Percentiles rank a stretch among this genome's conserved stretches.
phyloP scores from a whole-genome alignment of 106 monocot genomes.

The Cymbidium sinense region DNA sequence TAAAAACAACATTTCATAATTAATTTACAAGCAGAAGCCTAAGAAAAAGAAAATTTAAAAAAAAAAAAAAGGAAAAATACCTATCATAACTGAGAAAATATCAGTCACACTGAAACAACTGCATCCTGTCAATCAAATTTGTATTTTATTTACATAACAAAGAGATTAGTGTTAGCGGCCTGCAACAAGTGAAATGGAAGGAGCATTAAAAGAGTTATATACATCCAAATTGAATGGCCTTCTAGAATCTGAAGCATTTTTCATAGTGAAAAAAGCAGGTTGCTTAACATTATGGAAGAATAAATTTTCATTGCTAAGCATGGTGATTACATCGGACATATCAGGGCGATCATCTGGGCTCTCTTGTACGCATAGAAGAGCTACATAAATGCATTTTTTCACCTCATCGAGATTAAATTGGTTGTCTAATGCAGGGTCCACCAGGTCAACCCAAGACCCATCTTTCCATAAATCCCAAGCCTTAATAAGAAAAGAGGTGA shows the following conservation, averaged over 20 bases:
- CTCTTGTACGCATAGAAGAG: constrained; percentile 42
- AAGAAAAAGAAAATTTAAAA: too few relatives aligned
- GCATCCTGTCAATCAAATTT: too few relatives aligned
- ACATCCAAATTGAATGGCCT: background rate
- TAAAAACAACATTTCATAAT: too few relatives aligned
- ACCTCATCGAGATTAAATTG: constrained; percentile 1
- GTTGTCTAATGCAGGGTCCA: background rate
- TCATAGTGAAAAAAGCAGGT: background rate
- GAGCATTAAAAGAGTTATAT: background rate
- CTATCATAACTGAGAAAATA: too few relatives aligned
- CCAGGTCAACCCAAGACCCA: background rate
- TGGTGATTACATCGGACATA: constrained; percentile 23
- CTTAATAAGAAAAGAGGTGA: background rate
- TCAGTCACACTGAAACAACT: too few relatives aligned
- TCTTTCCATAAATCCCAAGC: constrained; percentile 28
- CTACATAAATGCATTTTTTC: constrained; percentile 28
- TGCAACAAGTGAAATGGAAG: background rate
- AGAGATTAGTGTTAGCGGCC: background rate
- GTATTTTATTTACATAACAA: too few relatives aligned
- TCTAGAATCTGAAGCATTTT: background rate
- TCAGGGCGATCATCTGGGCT: constrained; percentile 24
- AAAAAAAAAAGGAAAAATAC: too few relatives aligned
- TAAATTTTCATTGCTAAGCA: background rate
- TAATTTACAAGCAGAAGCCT: too few relatives aligned
- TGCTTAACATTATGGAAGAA: background rate